These are phyloP conservation scores for Sphaerobolus stellatus DNA, from an alignment of 1,284 basidiomycete genomes.

Conservation along the genomic window DNA sequence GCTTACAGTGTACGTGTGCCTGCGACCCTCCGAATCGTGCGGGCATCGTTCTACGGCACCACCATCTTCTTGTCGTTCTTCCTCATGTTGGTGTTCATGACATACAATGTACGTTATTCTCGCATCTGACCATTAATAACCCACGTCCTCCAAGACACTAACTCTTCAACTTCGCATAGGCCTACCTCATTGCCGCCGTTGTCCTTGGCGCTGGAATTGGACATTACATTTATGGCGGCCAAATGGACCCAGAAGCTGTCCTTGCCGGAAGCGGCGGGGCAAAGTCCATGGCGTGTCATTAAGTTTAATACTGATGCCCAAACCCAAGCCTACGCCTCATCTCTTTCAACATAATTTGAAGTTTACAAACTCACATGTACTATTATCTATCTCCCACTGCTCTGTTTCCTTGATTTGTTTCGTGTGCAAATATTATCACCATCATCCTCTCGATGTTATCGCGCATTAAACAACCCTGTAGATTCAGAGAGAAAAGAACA, in stretches of 20 bases:
- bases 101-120: slow-evolving; percentile 66
- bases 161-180: too few relatives aligned
- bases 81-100: slow-evolving; percentile 88
- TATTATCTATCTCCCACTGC: too few relatives aligned
- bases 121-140: background rate
- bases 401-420: too few relatives aligned
- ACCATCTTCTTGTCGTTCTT: slow-evolving; percentile 78
- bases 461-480: too few relatives aligned
- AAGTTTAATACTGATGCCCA: too few relatives aligned
- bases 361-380: too few relatives aligned
- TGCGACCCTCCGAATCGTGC: slow-evolving; percentile 41
- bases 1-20: slow-evolving; percentile 21
- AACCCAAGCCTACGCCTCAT: background rate
- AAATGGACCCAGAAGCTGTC: slow-evolving; percentile 57
- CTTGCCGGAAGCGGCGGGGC: slow-evolving; percentile 42
- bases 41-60: slow-evolving; percentile 64
- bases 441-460: too few relatives aligned
- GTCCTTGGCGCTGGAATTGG: slow-evolving; percentile 70
- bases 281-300: slow-evolving; percentile 65
- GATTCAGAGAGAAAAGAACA: too few relatives aligned
- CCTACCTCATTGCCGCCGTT: slow-evolving; percentile 73
- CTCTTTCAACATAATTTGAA: too few relatives aligned
- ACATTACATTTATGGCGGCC: slow-evolving; percentile 66
- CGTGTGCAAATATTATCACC: too few relatives aligned
- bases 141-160: slow-evolving; percentile 1